Percentiles rank a stretch among this genome's conserved stretches.
These are phyloP conservation scores for Maudiozyma barnettii DNA, from an alignment of 805 yeast genomes.

Conservation along the genomic window DNA sequence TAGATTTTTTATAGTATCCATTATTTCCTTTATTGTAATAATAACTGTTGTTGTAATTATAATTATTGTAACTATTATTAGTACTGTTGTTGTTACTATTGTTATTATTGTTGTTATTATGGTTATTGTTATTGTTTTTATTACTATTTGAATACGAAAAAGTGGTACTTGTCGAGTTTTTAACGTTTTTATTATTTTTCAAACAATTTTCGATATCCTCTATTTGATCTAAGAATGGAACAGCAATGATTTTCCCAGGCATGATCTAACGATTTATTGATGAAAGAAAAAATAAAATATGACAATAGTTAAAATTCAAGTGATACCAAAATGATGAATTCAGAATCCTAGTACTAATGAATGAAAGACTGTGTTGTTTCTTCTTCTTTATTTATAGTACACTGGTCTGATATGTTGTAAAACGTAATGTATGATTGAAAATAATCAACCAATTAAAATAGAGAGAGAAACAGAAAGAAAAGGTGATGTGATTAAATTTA, in stretches of 20 bases:
- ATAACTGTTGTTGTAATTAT: constrained; percentile 6
- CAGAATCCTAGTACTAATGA: too few species aligned
- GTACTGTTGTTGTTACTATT: not conserved
- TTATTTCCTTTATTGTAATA: constrained; percentile 2
- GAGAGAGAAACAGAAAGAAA: too few species aligned
- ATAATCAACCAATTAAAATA: too few species aligned
- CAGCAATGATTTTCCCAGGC: constrained; percentile 25
- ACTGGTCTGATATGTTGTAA: too few species aligned
- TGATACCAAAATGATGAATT: too few species aligned
- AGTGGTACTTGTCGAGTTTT: constrained; percentile 11
- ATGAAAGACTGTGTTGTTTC: too few species aligned
- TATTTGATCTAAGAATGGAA: constrained; percentile 28
- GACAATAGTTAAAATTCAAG: too few species aligned
- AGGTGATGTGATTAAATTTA: too few species aligned
- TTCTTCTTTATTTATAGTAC: too few species aligned
- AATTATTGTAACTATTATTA: constrained; percentile 5
- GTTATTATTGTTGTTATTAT: constrained; percentile 5
- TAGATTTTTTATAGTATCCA: not conserved
- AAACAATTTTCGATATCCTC: constrained; percentile 29
- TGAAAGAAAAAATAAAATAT: not conserved
- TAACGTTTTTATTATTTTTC: constrained; percentile 19
- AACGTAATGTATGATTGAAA: too few species aligned
- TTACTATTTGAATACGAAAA: constrained; percentile 5
- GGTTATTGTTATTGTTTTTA: constrained; percentile 3
- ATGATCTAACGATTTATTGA: too few species aligned